Base-by-base conservation (phyloP, 2,329 filamentous ascomycete species). In the Pseudocercospora musae region DNA sequence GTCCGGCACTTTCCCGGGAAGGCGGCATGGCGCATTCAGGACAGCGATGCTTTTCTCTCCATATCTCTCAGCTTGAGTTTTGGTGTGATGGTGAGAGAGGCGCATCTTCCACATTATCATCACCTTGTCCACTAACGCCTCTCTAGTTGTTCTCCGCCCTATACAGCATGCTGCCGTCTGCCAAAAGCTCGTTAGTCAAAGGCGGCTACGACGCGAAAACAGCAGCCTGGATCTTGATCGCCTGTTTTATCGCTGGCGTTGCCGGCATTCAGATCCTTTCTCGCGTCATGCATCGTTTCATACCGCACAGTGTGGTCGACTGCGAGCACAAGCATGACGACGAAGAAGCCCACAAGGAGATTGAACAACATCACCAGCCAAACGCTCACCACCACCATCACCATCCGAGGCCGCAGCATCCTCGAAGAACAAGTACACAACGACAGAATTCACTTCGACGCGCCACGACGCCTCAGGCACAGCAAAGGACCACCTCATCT, bases 41-140 rank as follows among this genome's bases (percentile, higher is more conserved):
- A 96, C 66, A 97, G 91, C 78, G 94, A 91, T 79, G 82, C 82
- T 21, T 99, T 99, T 74, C 82, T 97, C 4, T 93, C 93, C 0
- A 87, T 88, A 21, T 97, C 94, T 0, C 79, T 98, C 64, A 96
- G 93, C 77, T 79, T 99, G 67, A 97, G 92, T 75, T 96, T 96
- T 69, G 94, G 95, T 48, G 93, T 98, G 50, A 96, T 99, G 92
- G 93, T 96, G 77, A 68, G 85, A 74, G 23, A 59, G 33, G 25
- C 27, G 8, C 20, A 37, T 29, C 33, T 29, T 21, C 31, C 40
- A 50, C 2, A 29, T n/a, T 13, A 18, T 4, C 25, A 31, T 11
- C 7, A 52, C 25, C 20, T 37, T 6, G n/a, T n/a, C n/a, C 49
- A 40, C 49, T 53, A 31, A 27, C 55, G 29, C 69, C 31, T 68